Evolutionary conservation across 1,284 basidiomycete genomes (phyloP).

Genomic region (Exsudoporus floridanus): DNA sequence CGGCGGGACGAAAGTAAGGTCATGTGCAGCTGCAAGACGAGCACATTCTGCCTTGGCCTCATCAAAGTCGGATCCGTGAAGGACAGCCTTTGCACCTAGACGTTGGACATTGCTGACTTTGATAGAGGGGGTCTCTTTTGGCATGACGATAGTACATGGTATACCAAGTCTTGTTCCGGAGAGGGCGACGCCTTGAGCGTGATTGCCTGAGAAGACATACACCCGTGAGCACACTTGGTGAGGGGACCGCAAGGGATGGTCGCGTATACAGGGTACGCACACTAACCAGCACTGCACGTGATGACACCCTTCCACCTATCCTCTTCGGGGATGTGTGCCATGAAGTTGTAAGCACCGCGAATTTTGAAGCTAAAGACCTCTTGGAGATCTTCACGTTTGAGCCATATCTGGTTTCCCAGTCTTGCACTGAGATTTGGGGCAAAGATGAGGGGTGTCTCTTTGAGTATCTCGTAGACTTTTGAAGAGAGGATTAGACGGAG

Average conservation of each 20-base stretch:
- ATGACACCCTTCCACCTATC: conserved; percentile 98
- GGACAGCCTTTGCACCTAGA: conserved; percentile 90
- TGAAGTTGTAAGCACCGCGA: conserved; percentile 97
- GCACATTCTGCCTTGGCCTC: conserved; percentile 95
- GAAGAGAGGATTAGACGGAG: conserved; percentile 89
- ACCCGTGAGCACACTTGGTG: neutral
- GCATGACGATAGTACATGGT: conserved; percentile 99
- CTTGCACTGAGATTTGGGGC: conserved; percentile 85
- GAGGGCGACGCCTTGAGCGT: conserved; percentile 97
- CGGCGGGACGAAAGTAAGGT: conserved; percentile 91
- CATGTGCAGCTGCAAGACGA: conserved; percentile 74
- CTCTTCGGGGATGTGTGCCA: conserved; percentile 85
- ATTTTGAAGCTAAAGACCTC: conserved; percentile 99
- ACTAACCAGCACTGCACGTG: conserved; percentile 96
- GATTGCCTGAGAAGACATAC: conserved; percentile 71
- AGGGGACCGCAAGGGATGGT: conserved; percentile 10
- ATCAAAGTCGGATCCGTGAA: conserved; percentile 94
- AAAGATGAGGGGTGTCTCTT: conserved; percentile 88
- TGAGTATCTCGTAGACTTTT: conserved; percentile 92
- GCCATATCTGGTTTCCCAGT: conserved; percentile 90
- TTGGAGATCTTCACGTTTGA: conserved; percentile 94
- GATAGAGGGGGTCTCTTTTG: conserved; percentile 91
- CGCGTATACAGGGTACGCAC: conserved; percentile 42
- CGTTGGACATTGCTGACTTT: conserved; percentile 94
- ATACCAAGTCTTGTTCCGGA: conserved; percentile 85